Conservation (phyloP, 306 rosid species). For the Gastrolobium bilobum region DNA sequence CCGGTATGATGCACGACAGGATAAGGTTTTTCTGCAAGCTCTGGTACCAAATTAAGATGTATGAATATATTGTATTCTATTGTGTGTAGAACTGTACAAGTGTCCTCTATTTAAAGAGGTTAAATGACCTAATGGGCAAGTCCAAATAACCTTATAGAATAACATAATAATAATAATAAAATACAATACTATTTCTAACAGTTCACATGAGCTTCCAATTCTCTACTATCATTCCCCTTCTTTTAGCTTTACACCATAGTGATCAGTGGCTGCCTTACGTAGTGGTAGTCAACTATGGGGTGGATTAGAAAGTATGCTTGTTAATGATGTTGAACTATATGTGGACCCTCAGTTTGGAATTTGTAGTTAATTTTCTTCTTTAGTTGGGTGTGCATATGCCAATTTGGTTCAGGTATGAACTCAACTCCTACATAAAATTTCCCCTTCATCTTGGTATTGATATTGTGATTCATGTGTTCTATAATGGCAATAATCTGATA, state of each 20-base stretch:
- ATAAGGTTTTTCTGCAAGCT: too few species aligned
- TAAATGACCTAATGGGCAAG: too few species aligned
- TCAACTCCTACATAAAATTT: background rate
- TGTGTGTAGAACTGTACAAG: too few species aligned
- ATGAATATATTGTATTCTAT: too few species aligned
- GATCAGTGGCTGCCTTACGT: background rate
- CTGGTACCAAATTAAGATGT: too few species aligned
- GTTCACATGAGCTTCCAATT: background rate
- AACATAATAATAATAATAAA: too few species aligned
- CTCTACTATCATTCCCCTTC: background rate
- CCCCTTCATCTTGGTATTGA: slow-evolving; percentile 17
- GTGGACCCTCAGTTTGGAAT: slow-evolving; percentile 1
- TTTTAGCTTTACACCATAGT: background rate
- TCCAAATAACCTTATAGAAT: too few species aligned
- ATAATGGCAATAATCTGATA: background rate
- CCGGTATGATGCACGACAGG: too few species aligned
- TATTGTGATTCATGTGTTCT: background rate
- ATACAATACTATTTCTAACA: too few species aligned
- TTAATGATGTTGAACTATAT: slow-evolving; percentile 23
- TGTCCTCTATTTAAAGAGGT: too few species aligned
- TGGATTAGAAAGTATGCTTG: background rate
- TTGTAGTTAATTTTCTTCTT: background rate
- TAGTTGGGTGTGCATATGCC: slow-evolving; percentile 5
- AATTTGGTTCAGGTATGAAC: slow-evolving; percentile 9
- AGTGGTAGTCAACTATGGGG: background rate